Base-by-base conservation (phyloP, 2,329 filamentous ascomycete species). In the Nectriaceae sp. region DNA sequence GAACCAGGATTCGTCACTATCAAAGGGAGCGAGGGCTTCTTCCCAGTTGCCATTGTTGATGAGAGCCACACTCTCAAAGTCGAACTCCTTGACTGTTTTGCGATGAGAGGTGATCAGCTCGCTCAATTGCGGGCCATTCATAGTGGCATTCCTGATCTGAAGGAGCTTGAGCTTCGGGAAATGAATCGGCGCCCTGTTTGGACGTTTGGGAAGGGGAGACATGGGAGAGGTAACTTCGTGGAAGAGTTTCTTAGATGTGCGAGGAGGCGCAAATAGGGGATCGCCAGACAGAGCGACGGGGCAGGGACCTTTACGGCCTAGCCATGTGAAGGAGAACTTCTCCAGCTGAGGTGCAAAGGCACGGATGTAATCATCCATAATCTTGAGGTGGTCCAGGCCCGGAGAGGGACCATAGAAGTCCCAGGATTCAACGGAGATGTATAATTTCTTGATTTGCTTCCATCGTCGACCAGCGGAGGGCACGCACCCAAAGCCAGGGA, bases 341-440 rank as follows among this genome's bases (percentile, higher is more conserved):
- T 87, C 85, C 2, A 94, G 75, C 24, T 71, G 76, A 4, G 77
- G 74, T 1, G 85, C 79, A 64, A 95, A 89, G 55, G 75, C 77
- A 47, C 87, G 82, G 54, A 96, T 78, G 65, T 91, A 96, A 59
- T 89, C 85, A 60, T 94, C 87, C 2, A 96, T 80, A 61, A 94
- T 83, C 70, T 90, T 90, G 46, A 85, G 79, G 65, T 89, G 88
- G 68, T 90, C 83, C 24, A 80, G 74, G 16, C 85, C 81, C 2
- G 80, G 80, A n/a, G 78, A 77, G 0, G 77, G 68, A 21, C 75
- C 79, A 56, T 75, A 74, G 67, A 83, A 85, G 65, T 84, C 80
- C 80, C 83, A 90, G 35, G 80, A 78, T 55, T 90, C 85, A 66
- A 90, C 87, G 22, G 82, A 83, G 54, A 94, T 84, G 59, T 81